These are phyloP conservation scores for Verbascum thapsus DNA, from an alignment of 257 asterid genomes.

Conservation along the genomic window DNA sequence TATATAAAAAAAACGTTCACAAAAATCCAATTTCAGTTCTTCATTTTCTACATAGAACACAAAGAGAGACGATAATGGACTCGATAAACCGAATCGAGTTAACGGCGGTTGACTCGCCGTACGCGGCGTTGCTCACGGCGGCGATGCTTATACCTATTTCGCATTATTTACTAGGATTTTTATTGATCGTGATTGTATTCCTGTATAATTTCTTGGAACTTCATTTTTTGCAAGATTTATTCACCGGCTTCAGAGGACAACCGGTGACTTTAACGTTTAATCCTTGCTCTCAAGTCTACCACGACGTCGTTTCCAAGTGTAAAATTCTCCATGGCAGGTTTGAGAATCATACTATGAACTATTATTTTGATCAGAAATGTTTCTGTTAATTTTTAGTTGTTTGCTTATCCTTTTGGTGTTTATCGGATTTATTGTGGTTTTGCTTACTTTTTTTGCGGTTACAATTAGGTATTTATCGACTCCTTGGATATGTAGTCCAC, in stretches of 20 bases:
- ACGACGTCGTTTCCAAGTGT: slow-evolving; percentile 67
- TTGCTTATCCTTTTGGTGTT: no score
- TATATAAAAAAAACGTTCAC: neutral
- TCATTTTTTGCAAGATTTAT: slow-evolving; percentile 60
- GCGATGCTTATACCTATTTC: slow-evolving; percentile 48
- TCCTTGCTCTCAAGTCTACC: slow-evolving; percentile 59
- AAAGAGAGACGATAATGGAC: slow-evolving; percentile 33
- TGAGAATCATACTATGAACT: neutral
- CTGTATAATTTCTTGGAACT: slow-evolving; percentile 67
- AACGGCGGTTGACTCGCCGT: slow-evolving; percentile 44
- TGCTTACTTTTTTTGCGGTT: no score
- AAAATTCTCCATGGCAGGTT: slow-evolving; percentile 76
- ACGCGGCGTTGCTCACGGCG: slow-evolving; percentile 48
- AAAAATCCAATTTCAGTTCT: neutral
- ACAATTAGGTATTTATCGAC: slow-evolving; percentile 70
- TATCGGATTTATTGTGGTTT: no score
- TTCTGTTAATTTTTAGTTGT: no score
- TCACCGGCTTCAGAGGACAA: slow-evolving; percentile 77
- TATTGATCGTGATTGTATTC: slow-evolving; percentile 37
- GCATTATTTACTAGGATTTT: slow-evolving; percentile 49
- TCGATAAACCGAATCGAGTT: no score
- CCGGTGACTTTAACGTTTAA: slow-evolving; percentile 54
- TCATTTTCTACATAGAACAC: neutral
- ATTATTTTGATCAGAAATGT: no score
- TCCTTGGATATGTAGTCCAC: slow-evolving; percentile 94